Base-by-base conservation (phyloP, 83 land plant genomes). In the Picea abies region DNA sequence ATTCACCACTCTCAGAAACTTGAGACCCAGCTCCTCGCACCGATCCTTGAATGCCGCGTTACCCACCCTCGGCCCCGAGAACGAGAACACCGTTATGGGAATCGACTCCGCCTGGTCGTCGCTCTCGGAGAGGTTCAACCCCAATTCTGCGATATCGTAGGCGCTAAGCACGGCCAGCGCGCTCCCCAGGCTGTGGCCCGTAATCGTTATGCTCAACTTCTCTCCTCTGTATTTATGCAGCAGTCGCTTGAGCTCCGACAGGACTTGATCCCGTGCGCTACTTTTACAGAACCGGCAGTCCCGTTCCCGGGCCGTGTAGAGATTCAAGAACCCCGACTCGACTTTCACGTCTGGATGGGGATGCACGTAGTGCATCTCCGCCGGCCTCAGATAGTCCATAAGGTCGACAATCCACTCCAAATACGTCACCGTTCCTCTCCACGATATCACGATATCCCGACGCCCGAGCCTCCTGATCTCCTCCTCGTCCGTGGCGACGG, bases 391-490 rank as follows among this genome's bases (percentile, higher is more conserved):
- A 32, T 82, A 87, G 78, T 87, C 90, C 82, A 84, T 91, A 32
- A 92, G 81, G 37, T 94, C 94, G n/a, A 39, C 79, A 5, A 94
- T 63, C 97, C 97, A 92, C 77, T 94, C 95, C 22, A 88, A 82
- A 56, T 83, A 77, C 1, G 96, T 92, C 20, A 92, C 89, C 23
- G 96, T 92, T 63, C 96, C 96, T 3, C 94, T 79, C 93, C 93
- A 94, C 10, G 93, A 89, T 4, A 94, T 35, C 60, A 84, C 81
- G 26, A 94, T 86, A 83, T 94, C 94, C 0, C 96, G 85, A 3
- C 94, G 85, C 66, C 94, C 93, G 19, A 92, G 71, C 16, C 41
- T 9, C 41, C 84, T 62, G 25, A 78, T 75, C 75, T 84, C 23
- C 52, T 65, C 80, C 47, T 82, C 92, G 67, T 92, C 92, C 70